Percentiles rank a stretch among this genome's conserved stretches.
Evolutionary conservation across 1,284 basidiomycete genomes (phyloP).

Genomic region (Ganoderma resinaceum): DNA sequence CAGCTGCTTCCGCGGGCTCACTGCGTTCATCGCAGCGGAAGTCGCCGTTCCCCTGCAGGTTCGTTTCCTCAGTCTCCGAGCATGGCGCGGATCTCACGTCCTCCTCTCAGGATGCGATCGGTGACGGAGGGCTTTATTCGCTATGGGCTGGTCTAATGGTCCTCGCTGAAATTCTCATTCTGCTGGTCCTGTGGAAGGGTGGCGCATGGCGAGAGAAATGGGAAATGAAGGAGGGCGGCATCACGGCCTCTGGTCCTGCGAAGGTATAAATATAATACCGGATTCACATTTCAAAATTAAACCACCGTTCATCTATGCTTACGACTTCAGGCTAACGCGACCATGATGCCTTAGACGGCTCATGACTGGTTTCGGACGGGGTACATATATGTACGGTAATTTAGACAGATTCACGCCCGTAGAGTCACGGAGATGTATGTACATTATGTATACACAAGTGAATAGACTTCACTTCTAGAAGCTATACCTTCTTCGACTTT

Average conservation of each 20-base stretch:
- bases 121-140: conserved; percentile 80
- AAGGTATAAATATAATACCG: neutral
- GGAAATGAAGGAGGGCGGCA: conserved; percentile 36
- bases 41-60: conserved; percentile 73
- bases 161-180: conserved; percentile 57
- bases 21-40: conserved; percentile 77
- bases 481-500: neutral
- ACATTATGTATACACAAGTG: neutral
- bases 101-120: conserved; percentile 51
- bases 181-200: conserved; percentile 58
- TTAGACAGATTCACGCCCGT: neutral
- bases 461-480: neutral
- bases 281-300: neutral
- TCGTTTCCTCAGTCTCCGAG: conserved; percentile 9
- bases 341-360: neutral
- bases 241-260: neutral
- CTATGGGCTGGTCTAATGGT: conserved; percentile 71
- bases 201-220: conserved; percentile 48
- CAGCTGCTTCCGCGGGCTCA: conserved; percentile 71
- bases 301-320: neutral
- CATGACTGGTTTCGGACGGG: neutral
- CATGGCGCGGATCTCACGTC: neutral
- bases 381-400: neutral
- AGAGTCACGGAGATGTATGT: neutral
- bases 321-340: neutral